Evolutionary conservation across 1,284 basidiomycete species (phyloP).

Genomic region (Xerocomus nothofagi): DNA sequence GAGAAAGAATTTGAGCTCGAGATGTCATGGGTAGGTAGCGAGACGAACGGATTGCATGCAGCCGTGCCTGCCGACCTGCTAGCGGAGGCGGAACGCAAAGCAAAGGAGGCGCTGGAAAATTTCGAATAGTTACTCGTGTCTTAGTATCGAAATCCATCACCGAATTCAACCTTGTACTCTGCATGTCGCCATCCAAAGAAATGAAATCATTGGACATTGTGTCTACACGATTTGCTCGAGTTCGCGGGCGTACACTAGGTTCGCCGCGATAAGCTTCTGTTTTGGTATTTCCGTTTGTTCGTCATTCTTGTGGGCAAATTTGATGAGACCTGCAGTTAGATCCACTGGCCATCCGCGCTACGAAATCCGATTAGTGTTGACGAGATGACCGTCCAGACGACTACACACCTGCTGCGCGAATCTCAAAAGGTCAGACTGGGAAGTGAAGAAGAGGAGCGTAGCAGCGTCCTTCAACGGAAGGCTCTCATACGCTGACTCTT

Average conservation of each 20-base stretch:
- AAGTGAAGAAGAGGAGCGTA: slow-evolving; percentile 85
- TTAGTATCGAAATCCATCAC: slow-evolving; percentile 1
- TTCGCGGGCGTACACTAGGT: slow-evolving; percentile 78
- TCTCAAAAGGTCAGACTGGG: slow-evolving; percentile 68
- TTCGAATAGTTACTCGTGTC: slow-evolving; percentile 63
- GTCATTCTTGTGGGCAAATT: slow-evolving; percentile 69
- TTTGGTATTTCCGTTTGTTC: slow-evolving; percentile 82
- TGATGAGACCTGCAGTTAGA: slow-evolving; percentile 56
- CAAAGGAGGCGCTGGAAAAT: slow-evolving; percentile 85
- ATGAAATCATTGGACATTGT: slow-evolving; percentile 7
- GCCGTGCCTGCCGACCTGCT: slow-evolving; percentile 85
- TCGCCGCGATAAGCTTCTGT: slow-evolving; percentile 74
- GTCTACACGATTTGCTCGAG: slow-evolving; percentile 85
- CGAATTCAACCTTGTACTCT: slow-evolving; percentile 20
- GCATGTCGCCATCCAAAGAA: background rate
- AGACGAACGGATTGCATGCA: slow-evolving; percentile 79
- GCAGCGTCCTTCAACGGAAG: slow-evolving; percentile 87
- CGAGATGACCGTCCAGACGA: background rate
- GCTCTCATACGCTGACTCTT: slow-evolving; percentile 87
- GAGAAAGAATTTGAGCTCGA: slow-evolving; percentile 99
- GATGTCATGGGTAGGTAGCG: slow-evolving; percentile 93
- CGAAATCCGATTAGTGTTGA: slow-evolving; percentile 2
- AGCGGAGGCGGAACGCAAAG: slow-evolving; percentile 85
- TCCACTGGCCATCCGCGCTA: slow-evolving; percentile 78
- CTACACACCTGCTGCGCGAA: slow-evolving; percentile 73